These are phyloP conservation scores for Starmera quercuum DNA, from an alignment of 805 yeast species.

Conservation along the genomic window DNA sequence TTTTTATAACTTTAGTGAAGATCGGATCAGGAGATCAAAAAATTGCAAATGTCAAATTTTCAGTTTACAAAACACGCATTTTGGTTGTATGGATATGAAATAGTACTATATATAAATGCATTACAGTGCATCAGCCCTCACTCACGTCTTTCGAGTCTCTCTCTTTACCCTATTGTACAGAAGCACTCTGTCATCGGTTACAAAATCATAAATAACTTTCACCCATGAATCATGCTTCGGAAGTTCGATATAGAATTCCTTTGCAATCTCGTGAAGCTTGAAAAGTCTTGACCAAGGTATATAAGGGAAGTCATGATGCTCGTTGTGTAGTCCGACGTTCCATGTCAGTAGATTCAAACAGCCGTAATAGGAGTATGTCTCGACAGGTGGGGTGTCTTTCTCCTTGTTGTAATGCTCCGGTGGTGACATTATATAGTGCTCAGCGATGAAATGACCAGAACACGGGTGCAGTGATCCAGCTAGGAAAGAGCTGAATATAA, in stretches of 20 bases:
- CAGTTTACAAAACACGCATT: too few species aligned
- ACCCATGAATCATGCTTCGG: slow-evolving; percentile 78
- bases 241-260: slow-evolving; percentile 74
- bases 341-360: slow-evolving; percentile 69
- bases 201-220: slow-evolving; percentile 65
- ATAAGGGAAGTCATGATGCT: slow-evolving; percentile 93
- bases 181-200: slow-evolving; percentile 56
- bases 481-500: slow-evolving; percentile 68
- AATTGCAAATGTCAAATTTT: too few species aligned
- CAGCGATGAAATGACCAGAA: slow-evolving; percentile 95
- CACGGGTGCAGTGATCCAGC: slow-evolving; percentile 93
- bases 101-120: too few species aligned
- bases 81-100: too few species aligned
- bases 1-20: too few species aligned
- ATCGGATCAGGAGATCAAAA: too few species aligned
- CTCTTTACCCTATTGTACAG: slow-evolving; percentile 82
- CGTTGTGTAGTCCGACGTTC: slow-evolving; percentile 93
- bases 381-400: slow-evolving; percentile 49
- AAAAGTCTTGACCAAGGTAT: slow-evolving; percentile 84
- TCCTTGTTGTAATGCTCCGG: slow-evolving; percentile 23
- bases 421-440: slow-evolving; percentile 73
- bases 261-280: slow-evolving; percentile 54
- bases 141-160: slow-evolving; percentile 12
- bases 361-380: slow-evolving; percentile 88
- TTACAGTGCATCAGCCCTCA: background rate